Evolutionary conservation across 2,329 filamentous ascomycete species (phyloP).

Genomic region (Ceratocystis variospora): DNA sequence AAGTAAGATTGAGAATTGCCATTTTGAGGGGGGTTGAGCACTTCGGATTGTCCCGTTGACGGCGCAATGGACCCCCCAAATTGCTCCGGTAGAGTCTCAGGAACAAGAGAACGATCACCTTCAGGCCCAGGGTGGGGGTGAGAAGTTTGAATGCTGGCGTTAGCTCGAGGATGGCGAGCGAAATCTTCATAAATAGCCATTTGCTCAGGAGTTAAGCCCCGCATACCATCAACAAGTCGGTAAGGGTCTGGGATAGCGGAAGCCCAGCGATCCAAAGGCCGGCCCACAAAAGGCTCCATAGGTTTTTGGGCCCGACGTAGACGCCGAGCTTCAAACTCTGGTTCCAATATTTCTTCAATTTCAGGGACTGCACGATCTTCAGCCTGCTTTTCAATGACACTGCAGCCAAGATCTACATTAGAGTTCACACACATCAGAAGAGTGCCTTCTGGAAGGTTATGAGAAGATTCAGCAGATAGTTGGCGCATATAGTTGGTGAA

Average conservation of each 20-base stretch:
- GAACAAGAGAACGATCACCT: conserved; percentile 46
- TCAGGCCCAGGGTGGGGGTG: conserved; percentile 47
- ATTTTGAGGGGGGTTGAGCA: conserved; percentile 41
- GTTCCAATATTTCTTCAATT: conserved; percentile 84
- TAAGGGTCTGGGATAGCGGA: conserved; percentile 89
- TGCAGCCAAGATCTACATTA: conserved; percentile 85
- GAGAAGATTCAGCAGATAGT: conserved; percentile 53
- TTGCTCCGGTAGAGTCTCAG: conserved; percentile 50
- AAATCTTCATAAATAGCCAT: conserved; percentile 96
- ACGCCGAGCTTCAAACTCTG: conserved; percentile 62
- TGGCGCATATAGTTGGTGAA: conserved; percentile 91
- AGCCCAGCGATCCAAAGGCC: conserved; percentile 74
- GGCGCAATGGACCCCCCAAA: conserved; percentile 41
- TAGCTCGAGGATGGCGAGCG: conserved; percentile 62
- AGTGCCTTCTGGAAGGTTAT: conserved; percentile 80
- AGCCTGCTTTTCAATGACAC: conserved; percentile 87
- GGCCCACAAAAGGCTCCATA: conserved; percentile 73
- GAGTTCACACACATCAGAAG: conserved; percentile 99
- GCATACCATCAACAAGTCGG: conserved; percentile 56
- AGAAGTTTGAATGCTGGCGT: conserved; percentile 39
- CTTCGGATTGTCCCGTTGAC: conserved; percentile 46
- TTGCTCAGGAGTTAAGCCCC: conserved; percentile 77
- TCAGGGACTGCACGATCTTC: conserved; percentile 86
- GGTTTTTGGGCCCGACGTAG: conserved; percentile 61
- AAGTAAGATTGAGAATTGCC: conserved; percentile 30